Evolutionary conservation across 2,329 filamentous ascomycete species (phyloP), one percentile per base, ranked within the genome.

Genomic region (Fusarium bactridioides): DNA sequence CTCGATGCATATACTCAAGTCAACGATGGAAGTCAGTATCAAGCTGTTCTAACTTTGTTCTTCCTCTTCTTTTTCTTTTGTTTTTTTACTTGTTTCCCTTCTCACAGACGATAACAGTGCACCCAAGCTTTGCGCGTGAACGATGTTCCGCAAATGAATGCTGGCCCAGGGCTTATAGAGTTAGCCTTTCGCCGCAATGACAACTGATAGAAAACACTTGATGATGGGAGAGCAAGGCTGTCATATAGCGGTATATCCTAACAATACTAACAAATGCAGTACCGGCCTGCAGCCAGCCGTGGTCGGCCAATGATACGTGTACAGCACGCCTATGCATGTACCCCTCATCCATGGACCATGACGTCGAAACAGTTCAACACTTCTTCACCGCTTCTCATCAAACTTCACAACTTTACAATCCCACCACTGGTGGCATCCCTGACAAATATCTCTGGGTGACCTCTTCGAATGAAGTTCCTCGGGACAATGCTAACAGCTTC

Each of bases 91-190:
- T 35, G 1, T 35, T 37, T 12, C 19, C 1, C 11, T 40, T 21
- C 7, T 40, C 38, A 13, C 13, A 41, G 10, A 9, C 13, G 5
- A n/a, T 41, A 7, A 41, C 8, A 10, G 3, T n/a, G 13, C 6
- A 0, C 21, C 2, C 6, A 5, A n/a, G 13, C 21, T n/a, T 15
- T n/a, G 21, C 21, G 1, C 2, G 12, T 10, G 38, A 41, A 41
- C 7, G 4, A 40, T 21, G 0, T 7, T 8, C 33, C 7, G 15
- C n/a, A n/a, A n/a, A n/a, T n/a, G n/a, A n/a, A 21, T 38, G 10
- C 12, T 41, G 12, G 8, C 21, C 21, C 0, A 10, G 1, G 38
- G 38, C 12, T 16, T 1, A 18, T 37, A 19, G 37, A 41, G 3
- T 10, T 9, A n/a, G 21, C 5, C 0, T n/a, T 38, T 41, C 9